These are phyloP conservation scores for Neofusicoccum sp. DNA, from an alignment of 2,329 filamentous ascomycete genomes.

Conservation along the genomic window DNA sequence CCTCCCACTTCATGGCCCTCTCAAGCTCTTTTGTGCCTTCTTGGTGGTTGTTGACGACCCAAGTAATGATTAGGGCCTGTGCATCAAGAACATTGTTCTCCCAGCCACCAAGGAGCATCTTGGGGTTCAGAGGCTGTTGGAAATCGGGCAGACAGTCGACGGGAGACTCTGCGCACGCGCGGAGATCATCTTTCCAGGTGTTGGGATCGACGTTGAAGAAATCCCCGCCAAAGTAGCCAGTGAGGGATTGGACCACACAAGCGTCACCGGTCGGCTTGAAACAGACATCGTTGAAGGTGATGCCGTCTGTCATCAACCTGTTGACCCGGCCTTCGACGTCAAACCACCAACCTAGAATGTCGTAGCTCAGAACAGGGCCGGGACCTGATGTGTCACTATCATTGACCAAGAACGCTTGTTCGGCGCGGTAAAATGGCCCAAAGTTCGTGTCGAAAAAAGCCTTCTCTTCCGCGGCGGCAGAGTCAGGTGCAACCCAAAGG, in stretches of 20 bases:
- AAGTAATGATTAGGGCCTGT: constrained; percentile 82
- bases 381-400: constrained; percentile 67
- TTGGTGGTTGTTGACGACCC: constrained; percentile 87
- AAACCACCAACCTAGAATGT: constrained; percentile 92
- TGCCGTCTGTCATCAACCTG: constrained; percentile 67
- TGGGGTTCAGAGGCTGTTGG: constrained; percentile 82
- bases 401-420: constrained; percentile 93
- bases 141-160: constrained; percentile 86
- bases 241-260: constrained; percentile 92
- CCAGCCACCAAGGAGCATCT: constrained; percentile 84
- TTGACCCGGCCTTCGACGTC: constrained; percentile 79
- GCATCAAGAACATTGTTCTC: constrained; percentile 69
- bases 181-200: constrained; percentile 73
- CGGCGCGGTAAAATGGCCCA: constrained; percentile 91
- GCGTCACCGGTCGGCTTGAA: constrained; percentile 89
- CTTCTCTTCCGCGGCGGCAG: constrained; percentile 88
- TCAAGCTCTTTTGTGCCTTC: constrained; percentile 72
- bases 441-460: constrained; percentile 91
- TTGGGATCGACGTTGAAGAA: constrained; percentile 63
- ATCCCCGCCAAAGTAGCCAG: constrained; percentile 79
- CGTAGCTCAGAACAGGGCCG: constrained; percentile 81
- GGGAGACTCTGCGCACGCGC: constrained; percentile 75
- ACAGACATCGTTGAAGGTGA: constrained; percentile 81
- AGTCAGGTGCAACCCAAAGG: constrained; percentile 95
- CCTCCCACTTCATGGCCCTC: constrained; percentile 87